Evolutionary conservation across 441 rosid species (phyloP).

Genomic region (Jatropha podagrica): DNA sequence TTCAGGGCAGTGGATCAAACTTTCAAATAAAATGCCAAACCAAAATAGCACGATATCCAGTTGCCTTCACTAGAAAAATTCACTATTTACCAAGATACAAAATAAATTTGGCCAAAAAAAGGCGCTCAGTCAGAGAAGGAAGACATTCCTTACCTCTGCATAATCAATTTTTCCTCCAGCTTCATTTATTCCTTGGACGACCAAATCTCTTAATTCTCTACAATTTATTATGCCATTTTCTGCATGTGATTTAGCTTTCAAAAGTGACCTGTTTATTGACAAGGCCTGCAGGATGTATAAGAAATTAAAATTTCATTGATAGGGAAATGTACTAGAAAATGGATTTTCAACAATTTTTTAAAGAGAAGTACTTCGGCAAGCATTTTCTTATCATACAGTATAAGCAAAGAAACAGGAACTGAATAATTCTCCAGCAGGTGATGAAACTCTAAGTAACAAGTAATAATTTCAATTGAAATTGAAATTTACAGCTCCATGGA

Average conservation of each 20-base stretch:
- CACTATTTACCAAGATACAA: not conserved
- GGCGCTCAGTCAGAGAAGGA: not conserved
- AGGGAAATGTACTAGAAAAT: not conserved
- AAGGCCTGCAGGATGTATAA: slow-evolving; percentile 52
- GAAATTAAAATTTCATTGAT: not conserved
- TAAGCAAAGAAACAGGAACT: not conserved
- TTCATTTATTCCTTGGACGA: slow-evolving; percentile 44
- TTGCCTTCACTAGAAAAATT: not conserved
- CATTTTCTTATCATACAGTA: not conserved
- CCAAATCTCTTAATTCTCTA: slow-evolving; percentile 42
- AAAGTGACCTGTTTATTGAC: slow-evolving; percentile 68
- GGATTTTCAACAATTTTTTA: not conserved
- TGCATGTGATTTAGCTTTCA: slow-evolving; percentile 49
- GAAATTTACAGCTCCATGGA: not conserved
- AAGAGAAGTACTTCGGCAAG: not conserved
- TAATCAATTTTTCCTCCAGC: slow-evolving; percentile 79
- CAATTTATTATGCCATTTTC: slow-evolving; percentile 48
- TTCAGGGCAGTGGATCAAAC: not conserved
- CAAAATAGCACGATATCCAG: not conserved
- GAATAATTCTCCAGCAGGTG: not conserved
- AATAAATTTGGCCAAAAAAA: not conserved
- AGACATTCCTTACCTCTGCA: slow-evolving; percentile 55
- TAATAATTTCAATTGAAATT: not conserved
- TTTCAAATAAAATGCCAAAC: not conserved
- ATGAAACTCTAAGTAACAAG: not conserved